Conservation (phyloP, 1,284 basidiomycete species). For the Inonotus obliquus region DNA sequence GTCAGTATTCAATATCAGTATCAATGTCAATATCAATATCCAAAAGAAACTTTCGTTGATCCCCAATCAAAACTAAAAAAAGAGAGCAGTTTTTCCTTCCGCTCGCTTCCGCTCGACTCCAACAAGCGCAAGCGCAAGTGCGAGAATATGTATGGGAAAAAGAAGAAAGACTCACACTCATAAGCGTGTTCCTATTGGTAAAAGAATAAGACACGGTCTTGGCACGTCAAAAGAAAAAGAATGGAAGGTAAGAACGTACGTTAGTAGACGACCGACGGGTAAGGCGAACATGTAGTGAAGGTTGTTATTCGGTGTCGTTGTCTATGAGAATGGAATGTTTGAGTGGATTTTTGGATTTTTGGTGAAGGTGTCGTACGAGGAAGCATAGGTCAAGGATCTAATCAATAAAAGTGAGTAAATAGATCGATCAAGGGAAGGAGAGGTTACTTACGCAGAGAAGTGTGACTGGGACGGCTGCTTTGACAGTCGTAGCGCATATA, state of each 20-base stretch:
- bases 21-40: background rate
- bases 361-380: background rate
- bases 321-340: background rate
- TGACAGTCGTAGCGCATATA: slow-evolving; percentile 11
- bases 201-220: background rate
- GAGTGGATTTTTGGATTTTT: background rate
- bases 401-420: background rate
- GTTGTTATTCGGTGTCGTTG: slow-evolving; percentile 10
- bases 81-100: too few species aligned
- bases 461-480: slow-evolving; percentile 11
- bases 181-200: slow-evolving; percentile 8
- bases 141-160: background rate
- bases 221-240: background rate
- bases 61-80: too few species aligned
- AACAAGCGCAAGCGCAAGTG: background rate
- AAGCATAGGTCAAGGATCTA: slow-evolving; percentile 9
- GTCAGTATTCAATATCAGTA: background rate
- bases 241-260: background rate
- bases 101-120: background rate
- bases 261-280: slow-evolving; percentile 11
- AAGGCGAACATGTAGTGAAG: slow-evolving; percentile 16
- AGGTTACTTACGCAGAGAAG: slow-evolving; percentile 10
- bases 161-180: background rate
- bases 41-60: too few species aligned
- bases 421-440: background rate